Percentiles rank a stretch among this genome's conserved stretches.
Evolutionary conservation across 2,329 filamentous ascomycete species (phyloP).

Genomic region (Endoconidiophora polonica): DNA sequence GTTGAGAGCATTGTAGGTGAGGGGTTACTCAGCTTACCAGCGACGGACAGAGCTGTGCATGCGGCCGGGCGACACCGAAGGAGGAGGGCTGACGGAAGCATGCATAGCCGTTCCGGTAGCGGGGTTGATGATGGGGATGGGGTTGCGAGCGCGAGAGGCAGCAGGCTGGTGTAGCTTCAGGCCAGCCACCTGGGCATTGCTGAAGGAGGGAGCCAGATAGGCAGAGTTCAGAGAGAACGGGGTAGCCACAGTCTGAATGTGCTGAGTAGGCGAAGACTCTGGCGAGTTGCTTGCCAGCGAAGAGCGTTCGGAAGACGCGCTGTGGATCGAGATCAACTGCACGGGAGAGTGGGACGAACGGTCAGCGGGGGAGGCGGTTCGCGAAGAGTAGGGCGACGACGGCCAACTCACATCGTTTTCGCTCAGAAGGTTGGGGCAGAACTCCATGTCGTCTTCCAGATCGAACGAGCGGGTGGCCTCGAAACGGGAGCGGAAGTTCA

Average conservation of each 20-base stretch:
- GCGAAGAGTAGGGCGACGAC: slow-evolving; percentile 11
- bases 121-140: slow-evolving; percentile 95
- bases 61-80: slow-evolving; percentile 46
- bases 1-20: neutral
- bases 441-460: slow-evolving; percentile 88
- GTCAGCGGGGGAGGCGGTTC: slow-evolving; percentile 18
- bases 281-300: slow-evolving; percentile 91
- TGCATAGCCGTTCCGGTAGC: slow-evolving; percentile 75
- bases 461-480: slow-evolving; percentile 89
- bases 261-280: slow-evolving; percentile 77
- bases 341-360: slow-evolving; percentile 17
- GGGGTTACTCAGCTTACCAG: slow-evolving; percentile 28
- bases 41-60: slow-evolving; percentile 38
- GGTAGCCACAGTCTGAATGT: slow-evolving; percentile 62
- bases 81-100: slow-evolving; percentile 49
- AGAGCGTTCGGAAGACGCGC: slow-evolving; percentile 83
- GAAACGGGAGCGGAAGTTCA: slow-evolving; percentile 70
- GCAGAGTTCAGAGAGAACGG: slow-evolving; percentile 60
- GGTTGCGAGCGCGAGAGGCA: slow-evolving; percentile 77
- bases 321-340: slow-evolving; percentile 82
- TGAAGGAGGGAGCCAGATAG: slow-evolving; percentile 46
- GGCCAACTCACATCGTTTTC: slow-evolving; percentile 67
- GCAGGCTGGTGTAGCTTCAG: slow-evolving; percentile 83
- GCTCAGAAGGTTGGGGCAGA: slow-evolving; percentile 81
- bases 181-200: slow-evolving; percentile 46